Evolutionary conservation across 345 rosid genomes (phyloP), one percentile per base, ranked within the genome.

Genomic region (Hypericum perforatum): DNA sequence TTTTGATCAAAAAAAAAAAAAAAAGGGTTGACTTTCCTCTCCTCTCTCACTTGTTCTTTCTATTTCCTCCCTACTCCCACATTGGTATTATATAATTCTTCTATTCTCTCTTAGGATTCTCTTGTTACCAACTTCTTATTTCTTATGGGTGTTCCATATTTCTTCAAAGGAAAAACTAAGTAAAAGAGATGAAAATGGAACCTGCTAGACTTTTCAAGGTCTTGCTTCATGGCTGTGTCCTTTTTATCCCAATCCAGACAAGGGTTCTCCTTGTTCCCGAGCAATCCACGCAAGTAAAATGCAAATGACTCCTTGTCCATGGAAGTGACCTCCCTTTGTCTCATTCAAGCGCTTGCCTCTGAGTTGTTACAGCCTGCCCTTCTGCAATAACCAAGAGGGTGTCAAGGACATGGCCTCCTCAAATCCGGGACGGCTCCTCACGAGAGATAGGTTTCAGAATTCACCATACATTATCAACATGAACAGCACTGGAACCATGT

Each of bases 361-460:
- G 66, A 84, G 77, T 49, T 87, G 84, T 67, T 87, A 84, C 59
- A 87, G 96, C 45, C 56, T 22, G 32, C 32, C 96, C 16, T 87
- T 84, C 54, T 87, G 94, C 47, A 52, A 68, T 51, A 94, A 94
- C 38, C 0, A 12, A 6, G 96, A 75, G 32, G 94, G 96, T 13
- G 78, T 87, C 14, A 87, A 80, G 59, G 94, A 87, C 68, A 80
- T 86, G 54, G 94, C 90, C 14, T 90, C 84, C 76, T 22, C 4
- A 1, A 87, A 87, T 70, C 75, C 84, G 3, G 96, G 94, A 41
- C 94, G 84, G 64, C 81, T 87, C 50, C 76, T 87, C 16, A 76
- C 84, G 96, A 94, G 96, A 37, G 94, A 87, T 67, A 75, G 89
- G 62, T 84, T 84, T 40, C 94, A 84, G 72, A 87, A 87, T 64